Base-by-base conservation (phyloP, 805 yeast genomes). In the Pichia eremophila region DNA sequence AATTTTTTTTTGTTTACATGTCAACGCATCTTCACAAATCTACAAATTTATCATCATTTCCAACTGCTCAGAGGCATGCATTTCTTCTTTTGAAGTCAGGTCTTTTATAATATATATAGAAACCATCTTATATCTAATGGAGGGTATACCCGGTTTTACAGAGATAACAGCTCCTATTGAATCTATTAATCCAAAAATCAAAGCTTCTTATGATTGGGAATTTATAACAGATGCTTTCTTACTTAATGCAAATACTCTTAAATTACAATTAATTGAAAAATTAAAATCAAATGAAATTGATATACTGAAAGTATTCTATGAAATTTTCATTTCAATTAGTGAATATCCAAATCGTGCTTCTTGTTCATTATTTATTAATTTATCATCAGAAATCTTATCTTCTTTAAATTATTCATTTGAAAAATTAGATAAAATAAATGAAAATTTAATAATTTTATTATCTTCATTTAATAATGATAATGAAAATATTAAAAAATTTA, bases 401-500 rank as follows among this genome's bases (percentile, higher is more conserved):
- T 43, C 48, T 10, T 44, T 55, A 14, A 52, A 54, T 2, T 57
- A 55, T 31, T 18, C 29, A n/a, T 10, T n/a, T 5, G 35, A 40
- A 18, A 36, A 32, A 41, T 55, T 7, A 56, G 58, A 28, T 19
- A 54, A 57, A 12, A 43, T 50, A 7, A 46, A 60, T 2, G 49
- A 57, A 8, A 56, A 58, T 25, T 58, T 65, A 31, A 46, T 65
- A 11, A 39, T 62, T 14, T 42, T 62, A 4, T 49, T 61, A 28
- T 60, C 59, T 39, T 51, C 63, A 7, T 58, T 57, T 35, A 52
- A 52, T 31, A 61, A 61, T 9, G 46, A 53, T 27, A 46, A 53
- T 31, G 45, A 47, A 8, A 55, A 51, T 36, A 47, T 55, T 12
- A 49, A 50, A 27, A 48, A 47, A 4, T 57, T 63, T 42, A 51